phyloP scores from a whole-genome alignment of 2,329 filamentous ascomycete species.

The Basipetospora sp. region DNA sequence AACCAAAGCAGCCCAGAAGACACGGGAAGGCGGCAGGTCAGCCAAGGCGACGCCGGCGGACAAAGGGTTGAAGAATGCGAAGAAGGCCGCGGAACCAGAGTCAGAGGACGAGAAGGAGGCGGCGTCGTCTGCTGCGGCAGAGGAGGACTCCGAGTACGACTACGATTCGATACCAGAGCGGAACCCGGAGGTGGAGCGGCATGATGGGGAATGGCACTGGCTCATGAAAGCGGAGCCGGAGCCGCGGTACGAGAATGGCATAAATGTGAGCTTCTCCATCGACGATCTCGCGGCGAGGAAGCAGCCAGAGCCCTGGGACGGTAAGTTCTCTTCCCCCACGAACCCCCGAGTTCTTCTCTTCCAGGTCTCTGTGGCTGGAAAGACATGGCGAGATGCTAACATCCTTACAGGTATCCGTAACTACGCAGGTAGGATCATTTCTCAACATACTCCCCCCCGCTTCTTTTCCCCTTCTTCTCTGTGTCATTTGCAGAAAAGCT shows the following conservation, averaged over 20 bases:
- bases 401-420: conserved; percentile 28
- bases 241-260: conserved; percentile 67
- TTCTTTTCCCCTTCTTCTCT: background rate
- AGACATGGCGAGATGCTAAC: background rate
- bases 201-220: conserved; percentile 47
- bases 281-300: conserved; percentile 64
- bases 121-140: conserved; percentile 4
- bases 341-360: background rate
- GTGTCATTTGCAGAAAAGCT: background rate
- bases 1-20: background rate
- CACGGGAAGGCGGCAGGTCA: background rate
- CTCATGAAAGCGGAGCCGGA: conserved; percentile 82
- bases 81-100: conserved; percentile 1
- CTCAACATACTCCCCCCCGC: background rate
- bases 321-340: conserved; percentile 30
- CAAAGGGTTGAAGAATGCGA: background rate
- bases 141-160: conserved; percentile 14
- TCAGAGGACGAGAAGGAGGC: conserved; percentile 1
- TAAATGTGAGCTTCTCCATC: conserved; percentile 87
- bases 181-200: conserved; percentile 24
- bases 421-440: conserved; percentile 28
- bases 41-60: background rate
- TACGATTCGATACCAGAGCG: conserved; percentile 20
- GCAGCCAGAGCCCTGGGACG: conserved; percentile 81
- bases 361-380: conserved; percentile 1